These are phyloP conservation scores for Porphyrellus cyaneotinctus DNA, from an alignment of 768 basidiomycete genomes.

Conservation along the genomic window DNA sequence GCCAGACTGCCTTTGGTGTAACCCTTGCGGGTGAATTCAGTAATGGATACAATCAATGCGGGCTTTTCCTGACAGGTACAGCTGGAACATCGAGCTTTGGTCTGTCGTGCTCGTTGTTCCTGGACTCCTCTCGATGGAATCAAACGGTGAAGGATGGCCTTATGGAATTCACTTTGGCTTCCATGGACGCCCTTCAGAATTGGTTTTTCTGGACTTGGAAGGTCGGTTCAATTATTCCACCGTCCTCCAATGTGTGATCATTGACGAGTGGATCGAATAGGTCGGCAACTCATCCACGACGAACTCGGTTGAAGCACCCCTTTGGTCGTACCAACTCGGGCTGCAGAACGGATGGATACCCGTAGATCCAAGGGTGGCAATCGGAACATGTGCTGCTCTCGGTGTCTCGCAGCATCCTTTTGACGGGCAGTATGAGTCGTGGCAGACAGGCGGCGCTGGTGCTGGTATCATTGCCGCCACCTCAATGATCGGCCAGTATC, in stretches of 20 bases:
- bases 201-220: slow-evolving; percentile 85
- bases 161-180: slow-evolving; percentile 46
- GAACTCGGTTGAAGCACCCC: slow-evolving; percentile 47
- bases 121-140: slow-evolving; percentile 52
- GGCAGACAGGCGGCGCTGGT: slow-evolving; percentile 66
- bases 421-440: slow-evolving; percentile 51
- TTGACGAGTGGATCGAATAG: slow-evolving; percentile 20
- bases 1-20: slow-evolving; percentile 59
- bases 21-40: slow-evolving; percentile 77
- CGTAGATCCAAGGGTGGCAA: slow-evolving; percentile 57
- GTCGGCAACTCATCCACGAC: slow-evolving; percentile 56
- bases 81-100: slow-evolving; percentile 25
- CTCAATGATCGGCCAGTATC: slow-evolving; percentile 45
- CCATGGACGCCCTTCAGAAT: slow-evolving; percentile 65
- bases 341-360: slow-evolving; percentile 79
- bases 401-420: slow-evolving; percentile 44
- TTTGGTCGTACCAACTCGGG: slow-evolving; percentile 70
- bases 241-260: not conserved
- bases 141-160: slow-evolving; percentile 49
- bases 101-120: slow-evolving; percentile 39
- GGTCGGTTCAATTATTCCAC: slow-evolving; percentile 27
- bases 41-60: slow-evolving; percentile 63
- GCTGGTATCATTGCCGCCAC: slow-evolving; percentile 45
- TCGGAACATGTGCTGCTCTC: slow-evolving; percentile 62
- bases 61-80: slow-evolving; percentile 42